Evolutionary conservation across 768 basidiomycete species (phyloP).

Genomic region (Trametes elegans): DNA sequence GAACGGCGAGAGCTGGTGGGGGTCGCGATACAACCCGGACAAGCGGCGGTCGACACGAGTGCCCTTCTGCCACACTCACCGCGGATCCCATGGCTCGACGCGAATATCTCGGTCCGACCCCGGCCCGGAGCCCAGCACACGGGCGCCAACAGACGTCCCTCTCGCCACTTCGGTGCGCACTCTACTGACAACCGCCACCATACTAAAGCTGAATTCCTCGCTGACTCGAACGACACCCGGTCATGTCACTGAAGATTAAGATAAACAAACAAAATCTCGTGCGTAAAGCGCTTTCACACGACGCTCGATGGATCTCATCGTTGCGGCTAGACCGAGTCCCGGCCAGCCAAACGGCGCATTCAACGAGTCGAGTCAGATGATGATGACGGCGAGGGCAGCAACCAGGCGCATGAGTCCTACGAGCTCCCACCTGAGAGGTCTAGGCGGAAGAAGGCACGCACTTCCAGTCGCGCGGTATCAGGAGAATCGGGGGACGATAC

Average conservation of each 20-base stretch:
- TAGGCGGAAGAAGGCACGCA: conserved; percentile 21
- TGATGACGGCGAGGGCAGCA: conserved; percentile 24
- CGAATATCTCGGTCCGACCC: too few species aligned
- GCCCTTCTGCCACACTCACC: too few species aligned
- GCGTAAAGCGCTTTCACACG: background rate
- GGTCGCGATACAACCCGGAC: too few species aligned
- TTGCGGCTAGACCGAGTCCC: background rate
- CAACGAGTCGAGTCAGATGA: conserved; percentile 28
- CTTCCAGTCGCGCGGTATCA: conserved; percentile 14
- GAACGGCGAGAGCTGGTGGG: too few species aligned
- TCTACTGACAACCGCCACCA: background rate
- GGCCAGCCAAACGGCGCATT: conserved; percentile 20
- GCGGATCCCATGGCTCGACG: too few species aligned
- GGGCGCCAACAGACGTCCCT: background rate
- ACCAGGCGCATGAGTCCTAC: conserved; percentile 9
- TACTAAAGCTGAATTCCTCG: background rate
- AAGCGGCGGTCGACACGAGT: too few species aligned
- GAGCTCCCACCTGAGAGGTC: conserved; percentile 16
- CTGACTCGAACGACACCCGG: too few species aligned
- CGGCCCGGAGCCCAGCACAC: too few species aligned
- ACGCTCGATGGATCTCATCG: background rate
- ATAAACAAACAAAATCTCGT: conserved; percentile 14
- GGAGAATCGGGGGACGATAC: conserved; percentile 31
- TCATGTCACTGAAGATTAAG: conserved; percentile 26
- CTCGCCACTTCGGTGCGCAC: background rate